Base-by-base conservation (phyloP, 441 rosid species). In the Pelargonium fulgidum region DNA sequence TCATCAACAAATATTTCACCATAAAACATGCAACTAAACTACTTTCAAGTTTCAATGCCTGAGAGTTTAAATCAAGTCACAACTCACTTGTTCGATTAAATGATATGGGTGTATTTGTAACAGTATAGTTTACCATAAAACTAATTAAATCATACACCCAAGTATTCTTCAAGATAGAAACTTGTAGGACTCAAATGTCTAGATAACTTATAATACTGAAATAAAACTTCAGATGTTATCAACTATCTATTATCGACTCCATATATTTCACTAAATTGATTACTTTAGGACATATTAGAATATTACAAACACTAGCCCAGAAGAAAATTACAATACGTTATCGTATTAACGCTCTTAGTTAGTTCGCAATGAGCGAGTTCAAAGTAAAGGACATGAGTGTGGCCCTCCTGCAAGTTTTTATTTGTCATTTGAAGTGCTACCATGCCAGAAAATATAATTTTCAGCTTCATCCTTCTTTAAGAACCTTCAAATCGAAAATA, bases 1-100 rank as follows among this genome's bases (percentile, higher is more conserved):
- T 7, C 39, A 33, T 33, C 39, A 33, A 33, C 39, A 6, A 20
- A 56, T n/a, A 16, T 16, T 56, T 56, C 10, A 56, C 20, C 19
- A 56, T 56, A 56, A 56, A 33, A 7, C 24, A 56, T 56, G 62
- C 62, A 56, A 56, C 62, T 56, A 56, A 56, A 56, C 62, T 22
- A 16, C 62, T 56, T 56, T 33, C 39, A 33, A 33, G n/a, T 50
- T 50, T 14, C 19, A 50, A 50, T 56, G 26, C 19, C 26, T 56
- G 17, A 16, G 26, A 17, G 6, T 3, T 11, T 56, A 56, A 4
- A 56, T 17, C 20, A 17, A 56, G 62, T 14, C 9, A 54, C 4
- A 13, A 48, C n/a, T 47, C n/a, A 10, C n/a, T 47, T 33, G 39
- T 33, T 33, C 7, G 39, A 33, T 33, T 33, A 33, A 33, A 33